phyloP scores from a whole-genome alignment of 192 early-diverging fungal species.

The Kickxella alabastrina region DNA sequence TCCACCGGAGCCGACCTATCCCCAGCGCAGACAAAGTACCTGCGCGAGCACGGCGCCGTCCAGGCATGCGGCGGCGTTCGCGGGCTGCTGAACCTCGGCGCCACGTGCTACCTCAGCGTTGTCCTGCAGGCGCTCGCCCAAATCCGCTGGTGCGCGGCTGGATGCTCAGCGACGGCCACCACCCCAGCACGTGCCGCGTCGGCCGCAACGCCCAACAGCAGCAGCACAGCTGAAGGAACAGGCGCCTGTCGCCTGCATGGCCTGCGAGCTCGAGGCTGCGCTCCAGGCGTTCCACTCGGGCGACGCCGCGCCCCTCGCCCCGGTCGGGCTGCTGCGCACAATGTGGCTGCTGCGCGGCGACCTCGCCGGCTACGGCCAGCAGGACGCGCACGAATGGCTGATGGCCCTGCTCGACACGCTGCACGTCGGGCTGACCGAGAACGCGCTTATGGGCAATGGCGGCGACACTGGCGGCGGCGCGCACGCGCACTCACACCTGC shows the following conservation, averaged over 20 bases:
- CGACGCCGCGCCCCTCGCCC: constrained; percentile 71
- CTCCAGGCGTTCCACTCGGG: constrained; percentile 75
- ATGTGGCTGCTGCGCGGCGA: constrained; percentile 88
- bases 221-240: background rate
- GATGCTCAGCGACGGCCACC: constrained; percentile 91
- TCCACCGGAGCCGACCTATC: constrained; percentile 22
- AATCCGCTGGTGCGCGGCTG: constrained; percentile 87
- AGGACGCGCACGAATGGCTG: constrained; percentile 98
- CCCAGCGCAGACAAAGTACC: constrained; percentile 34
- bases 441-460: constrained; percentile 6
- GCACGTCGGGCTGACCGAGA: constrained; percentile 63
- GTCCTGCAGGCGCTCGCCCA: constrained; percentile 89
- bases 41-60: constrained; percentile 33
- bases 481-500: constrained; percentile 12
- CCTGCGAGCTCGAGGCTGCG: constrained; percentile 86
- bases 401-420: constrained; percentile 84
- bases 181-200: constrained; percentile 57
- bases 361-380: constrained; percentile 89
- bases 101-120: constrained; percentile 95
- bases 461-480: background rate
- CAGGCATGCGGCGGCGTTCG: constrained; percentile 61
- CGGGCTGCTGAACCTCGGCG: constrained; percentile 89
- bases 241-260: too few species aligned
- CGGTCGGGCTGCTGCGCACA: constrained; percentile 74
- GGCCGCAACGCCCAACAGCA: constrained; percentile 13